Conservation (phyloP, 306 rosid genomes). For the Malus sieversii region DNA sequence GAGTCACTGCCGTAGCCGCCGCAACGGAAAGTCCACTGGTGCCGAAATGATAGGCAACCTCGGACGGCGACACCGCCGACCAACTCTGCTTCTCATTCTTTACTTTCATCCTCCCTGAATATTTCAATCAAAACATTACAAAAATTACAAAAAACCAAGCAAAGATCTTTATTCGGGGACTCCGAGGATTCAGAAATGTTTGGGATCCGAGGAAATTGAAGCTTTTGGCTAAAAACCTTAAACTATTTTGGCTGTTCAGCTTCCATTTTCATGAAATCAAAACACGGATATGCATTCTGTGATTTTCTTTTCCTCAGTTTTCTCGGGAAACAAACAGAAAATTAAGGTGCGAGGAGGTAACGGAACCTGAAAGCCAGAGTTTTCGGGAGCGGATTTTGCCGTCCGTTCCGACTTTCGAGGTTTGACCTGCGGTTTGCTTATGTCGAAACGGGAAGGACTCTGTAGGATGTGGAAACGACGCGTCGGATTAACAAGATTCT, state of each 20-base stretch:
- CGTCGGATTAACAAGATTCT: background rate
- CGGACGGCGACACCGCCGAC: constrained; percentile 50
- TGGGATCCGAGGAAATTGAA: constrained; percentile 1
- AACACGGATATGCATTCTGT: background rate
- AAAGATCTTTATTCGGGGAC: background rate
- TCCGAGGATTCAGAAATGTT: background rate
- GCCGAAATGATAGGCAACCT: constrained; percentile 57
- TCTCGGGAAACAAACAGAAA: constrained; percentile 3
- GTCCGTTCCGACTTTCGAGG: background rate
- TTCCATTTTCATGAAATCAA: background rate
- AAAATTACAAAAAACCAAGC: background rate
- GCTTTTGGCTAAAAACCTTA: background rate
- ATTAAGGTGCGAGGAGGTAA: background rate
- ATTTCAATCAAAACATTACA: background rate
- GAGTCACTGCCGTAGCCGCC: constrained; percentile 67
- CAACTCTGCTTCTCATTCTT: constrained; percentile 41
- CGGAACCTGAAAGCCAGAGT: constrained; percentile 15
- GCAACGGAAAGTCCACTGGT: constrained; percentile 85
- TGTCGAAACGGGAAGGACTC: background rate
- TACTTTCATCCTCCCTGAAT: constrained; percentile 28
- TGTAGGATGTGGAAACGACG: background rate
- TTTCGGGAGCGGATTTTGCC: background rate
- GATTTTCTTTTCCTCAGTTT: background rate
- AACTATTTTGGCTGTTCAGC: background rate
- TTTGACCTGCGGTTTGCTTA: background rate